Percentiles rank a stretch among this genome's conserved stretches.
These are phyloP conservation scores for Trebouxia sp. DNA, from an alignment of 139 green algal species.

Conservation along the genomic window DNA sequence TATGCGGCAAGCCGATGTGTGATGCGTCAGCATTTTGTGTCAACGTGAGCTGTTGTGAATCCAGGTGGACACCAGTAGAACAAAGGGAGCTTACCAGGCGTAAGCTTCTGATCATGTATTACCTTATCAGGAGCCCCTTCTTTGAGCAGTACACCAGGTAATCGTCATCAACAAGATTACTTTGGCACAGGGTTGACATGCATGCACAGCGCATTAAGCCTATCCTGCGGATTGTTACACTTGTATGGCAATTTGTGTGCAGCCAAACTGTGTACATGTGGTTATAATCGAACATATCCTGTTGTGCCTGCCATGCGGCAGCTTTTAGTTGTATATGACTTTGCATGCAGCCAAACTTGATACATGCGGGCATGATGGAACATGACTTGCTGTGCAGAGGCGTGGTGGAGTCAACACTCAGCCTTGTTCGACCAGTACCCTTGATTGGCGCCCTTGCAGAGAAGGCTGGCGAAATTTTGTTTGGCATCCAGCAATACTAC, in stretches of 20 bases:
- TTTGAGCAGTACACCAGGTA: slow-evolving; percentile 54
- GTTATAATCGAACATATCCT: too few relatives aligned
- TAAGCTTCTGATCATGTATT: slow-evolving; percentile 48
- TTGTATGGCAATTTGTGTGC: too few relatives aligned
- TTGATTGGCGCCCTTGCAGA: slow-evolving; percentile 47
- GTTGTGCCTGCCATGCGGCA: too few relatives aligned
- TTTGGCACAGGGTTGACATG: too few relatives aligned
- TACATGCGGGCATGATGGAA: too few relatives aligned
- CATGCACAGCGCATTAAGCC: neutral
- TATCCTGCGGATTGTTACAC: neutral
- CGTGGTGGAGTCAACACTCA: slow-evolving; percentile 31
- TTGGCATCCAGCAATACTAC: slow-evolving; percentile 69
- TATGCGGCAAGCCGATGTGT: too few relatives aligned
- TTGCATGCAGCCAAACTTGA: too few relatives aligned
- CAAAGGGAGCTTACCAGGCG: slow-evolving; percentile 42
- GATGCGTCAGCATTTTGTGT: too few relatives aligned
- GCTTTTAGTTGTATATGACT: too few relatives aligned
- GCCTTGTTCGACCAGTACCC: slow-evolving; percentile 37
- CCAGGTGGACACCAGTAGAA: slow-evolving; percentile 46
- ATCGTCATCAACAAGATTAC: neutral
- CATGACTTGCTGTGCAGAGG: slow-evolving; percentile 28
- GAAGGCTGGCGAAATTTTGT: slow-evolving; percentile 58
- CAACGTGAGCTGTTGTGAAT: neutral
- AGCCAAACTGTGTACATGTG: too few relatives aligned
- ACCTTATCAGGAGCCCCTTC: slow-evolving; percentile 61